Evolutionary conservation across 192 early-diverging fungal species (phyloP).

Genomic region (Coemansia umbellata): DNA sequence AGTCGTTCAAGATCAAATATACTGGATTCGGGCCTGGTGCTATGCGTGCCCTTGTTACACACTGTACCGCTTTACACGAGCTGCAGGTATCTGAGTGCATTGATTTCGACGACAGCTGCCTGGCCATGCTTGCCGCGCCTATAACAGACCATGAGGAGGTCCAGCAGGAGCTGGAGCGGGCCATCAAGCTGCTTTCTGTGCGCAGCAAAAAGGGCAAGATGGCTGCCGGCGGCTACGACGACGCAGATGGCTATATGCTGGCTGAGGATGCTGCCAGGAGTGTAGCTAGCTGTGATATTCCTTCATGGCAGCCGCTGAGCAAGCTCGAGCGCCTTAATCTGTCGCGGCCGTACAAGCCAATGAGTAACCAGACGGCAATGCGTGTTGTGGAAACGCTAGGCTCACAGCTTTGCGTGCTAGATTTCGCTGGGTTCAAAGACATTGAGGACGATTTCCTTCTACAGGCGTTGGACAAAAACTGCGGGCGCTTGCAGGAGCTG

Average conservation of each 20-base stretch:
- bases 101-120: constrained; percentile 51
- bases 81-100: constrained; percentile 63
- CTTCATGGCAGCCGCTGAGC: constrained; percentile 30
- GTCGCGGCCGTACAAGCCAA: constrained; percentile 22
- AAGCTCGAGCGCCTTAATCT: constrained; percentile 17
- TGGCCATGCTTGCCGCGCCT: constrained; percentile 37
- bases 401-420: constrained; percentile 22
- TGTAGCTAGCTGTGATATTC: background rate
- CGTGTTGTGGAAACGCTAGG: constrained; percentile 29
- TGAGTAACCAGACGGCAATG: constrained; percentile 19
- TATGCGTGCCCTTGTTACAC: constrained; percentile 52
- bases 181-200: background rate
- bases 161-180: constrained; percentile 31
- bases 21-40: constrained; percentile 53
- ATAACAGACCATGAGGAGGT: constrained; percentile 34
- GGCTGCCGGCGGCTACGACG: too few relatives aligned
- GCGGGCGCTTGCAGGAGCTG: constrained; percentile 24
- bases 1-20: constrained; percentile 57
- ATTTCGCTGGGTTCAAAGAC: constrained; percentile 37
- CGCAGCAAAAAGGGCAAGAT: constrained; percentile 7
- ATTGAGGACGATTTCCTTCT: constrained; percentile 29
- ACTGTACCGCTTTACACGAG: constrained; percentile 58
- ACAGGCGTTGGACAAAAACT: constrained; percentile 10
- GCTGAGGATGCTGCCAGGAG: background rate
- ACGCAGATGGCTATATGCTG: background rate